Percentiles rank a stretch among this genome's conserved stretches.
Evolutionary conservation across 192 early-diverging fungal species (phyloP).

Genomic region (Backusella parvicylindrica): DNA sequence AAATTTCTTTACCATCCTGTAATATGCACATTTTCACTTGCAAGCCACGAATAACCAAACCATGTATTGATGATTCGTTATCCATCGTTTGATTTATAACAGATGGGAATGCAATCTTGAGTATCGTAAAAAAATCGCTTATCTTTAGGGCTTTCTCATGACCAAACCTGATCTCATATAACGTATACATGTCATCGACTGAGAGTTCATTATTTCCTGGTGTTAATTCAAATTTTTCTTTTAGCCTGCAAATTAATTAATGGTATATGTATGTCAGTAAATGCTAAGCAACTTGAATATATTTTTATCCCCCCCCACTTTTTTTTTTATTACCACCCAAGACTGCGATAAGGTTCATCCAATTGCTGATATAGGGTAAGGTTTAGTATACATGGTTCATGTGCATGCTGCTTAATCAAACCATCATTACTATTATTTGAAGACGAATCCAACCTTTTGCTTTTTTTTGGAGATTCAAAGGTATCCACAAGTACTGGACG

Average conservation of each 20-base stretch:
- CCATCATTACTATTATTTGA: not conserved
- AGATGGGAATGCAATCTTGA: conserved; percentile 34
- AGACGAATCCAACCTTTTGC: not conserved
- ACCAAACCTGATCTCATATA: conserved; percentile 47
- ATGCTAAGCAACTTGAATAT: not conserved
- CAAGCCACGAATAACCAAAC: conserved; percentile 14
- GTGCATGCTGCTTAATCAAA: not conserved
- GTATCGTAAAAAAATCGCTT: conserved; percentile 25
- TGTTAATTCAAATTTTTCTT: conserved; percentile 47
- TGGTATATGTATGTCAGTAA: not conserved
- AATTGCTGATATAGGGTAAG: conserved; percentile 36
- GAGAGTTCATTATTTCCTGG: conserved; percentile 28
- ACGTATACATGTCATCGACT: conserved; percentile 41
- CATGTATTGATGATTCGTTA: conserved; percentile 7
- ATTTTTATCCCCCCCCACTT: not conserved
- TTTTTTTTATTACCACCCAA: conserved; percentile 44
- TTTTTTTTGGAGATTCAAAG: not conserved
- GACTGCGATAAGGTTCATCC: conserved; percentile 52
- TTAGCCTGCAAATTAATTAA: conserved; percentile 34
- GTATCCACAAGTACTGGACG: not conserved
- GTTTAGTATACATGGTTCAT: conserved; percentile 20
- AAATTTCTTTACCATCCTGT: conserved; percentile 26
- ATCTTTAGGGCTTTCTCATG: conserved; percentile 27
- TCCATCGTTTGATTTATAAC: not conserved
- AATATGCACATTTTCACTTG: conserved; percentile 28